Conservation (phyloP, 2,329 filamentous ascomycete species). For the Aspergillus aculeatus region DNA sequence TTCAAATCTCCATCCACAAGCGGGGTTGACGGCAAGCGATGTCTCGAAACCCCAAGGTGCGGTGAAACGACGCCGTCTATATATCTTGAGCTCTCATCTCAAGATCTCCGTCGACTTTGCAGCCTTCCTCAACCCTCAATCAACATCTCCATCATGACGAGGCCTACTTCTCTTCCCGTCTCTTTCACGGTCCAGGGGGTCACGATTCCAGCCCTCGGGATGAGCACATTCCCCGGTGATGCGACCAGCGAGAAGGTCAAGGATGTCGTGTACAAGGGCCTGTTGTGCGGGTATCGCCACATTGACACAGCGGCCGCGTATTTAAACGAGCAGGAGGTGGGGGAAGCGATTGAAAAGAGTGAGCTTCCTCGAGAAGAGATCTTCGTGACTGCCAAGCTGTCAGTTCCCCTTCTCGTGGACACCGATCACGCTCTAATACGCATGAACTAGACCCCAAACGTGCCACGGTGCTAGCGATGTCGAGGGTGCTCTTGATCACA, state of each 20-base stretch:
- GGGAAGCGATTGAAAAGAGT: not conserved
- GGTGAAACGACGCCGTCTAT: too few relatives aligned
- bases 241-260: not conserved
- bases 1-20: too few relatives aligned
- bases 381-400: conserved; percentile 4
- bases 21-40: too few relatives aligned
- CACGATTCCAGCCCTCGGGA: not conserved
- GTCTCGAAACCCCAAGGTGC: too few relatives aligned
- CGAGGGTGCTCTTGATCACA: not conserved
- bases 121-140: not conserved
- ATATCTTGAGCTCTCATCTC: too few relatives aligned
- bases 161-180: not conserved
- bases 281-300: conserved; percentile 3
- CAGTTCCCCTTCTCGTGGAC: not conserved
- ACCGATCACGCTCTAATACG: not conserved
- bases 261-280: not conserved
- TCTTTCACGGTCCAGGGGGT: not conserved
- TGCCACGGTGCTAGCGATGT: not conserved
- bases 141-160: not conserved
- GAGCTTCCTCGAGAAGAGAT: not conserved
- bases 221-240: not conserved
- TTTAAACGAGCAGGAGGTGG: not conserved
- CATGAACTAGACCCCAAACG: not conserved
- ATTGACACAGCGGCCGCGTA: conserved; percentile 6
- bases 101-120: not conserved